Evolutionary conservation across 805 yeast genomes (phyloP).

Genomic region (Priceomyces medius): DNA sequence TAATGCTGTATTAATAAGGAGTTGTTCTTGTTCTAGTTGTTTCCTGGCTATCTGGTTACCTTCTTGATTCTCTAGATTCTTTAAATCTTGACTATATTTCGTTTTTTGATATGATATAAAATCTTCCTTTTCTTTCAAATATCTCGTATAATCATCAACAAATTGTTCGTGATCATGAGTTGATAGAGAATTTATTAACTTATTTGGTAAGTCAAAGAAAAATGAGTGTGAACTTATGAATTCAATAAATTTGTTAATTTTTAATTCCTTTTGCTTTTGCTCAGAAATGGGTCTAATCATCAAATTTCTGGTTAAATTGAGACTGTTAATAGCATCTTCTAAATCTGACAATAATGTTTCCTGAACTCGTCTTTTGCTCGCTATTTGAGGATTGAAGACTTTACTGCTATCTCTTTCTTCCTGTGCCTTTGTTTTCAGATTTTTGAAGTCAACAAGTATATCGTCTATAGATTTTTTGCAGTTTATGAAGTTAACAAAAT

Average conservation of each 20-base stretch:
- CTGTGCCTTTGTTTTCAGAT: slow-evolving; percentile 34
- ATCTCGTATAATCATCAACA: slow-evolving; percentile 34
- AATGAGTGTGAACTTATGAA: slow-evolving; percentile 30
- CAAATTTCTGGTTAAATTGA: slow-evolving; percentile 35
- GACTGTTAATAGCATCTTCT: slow-evolving; percentile 39
- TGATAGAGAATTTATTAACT: slow-evolving; percentile 25
- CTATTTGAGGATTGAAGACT: slow-evolving; percentile 36
- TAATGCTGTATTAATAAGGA: slow-evolving; percentile 27
- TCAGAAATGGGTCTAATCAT: slow-evolving; percentile 44
- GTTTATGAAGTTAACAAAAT: slow-evolving; percentile 34
- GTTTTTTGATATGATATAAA: slow-evolving; percentile 11
- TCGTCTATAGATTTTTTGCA: slow-evolving; percentile 41
- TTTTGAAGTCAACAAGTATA: slow-evolving; percentile 32
- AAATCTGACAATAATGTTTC: slow-evolving; percentile 32
- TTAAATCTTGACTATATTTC: slow-evolving; percentile 10
- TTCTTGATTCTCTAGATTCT: slow-evolving; percentile 12
- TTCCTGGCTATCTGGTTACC: slow-evolving; percentile 12
- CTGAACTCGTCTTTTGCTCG: slow-evolving; percentile 12
- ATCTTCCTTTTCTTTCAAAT: slow-evolving; percentile 23
- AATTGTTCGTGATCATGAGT: slow-evolving; percentile 34
- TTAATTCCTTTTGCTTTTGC: slow-evolving; percentile 33
- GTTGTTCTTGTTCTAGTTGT: slow-evolving; percentile 23
- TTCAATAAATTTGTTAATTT: slow-evolving; percentile 33
- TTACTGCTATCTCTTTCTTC: slow-evolving; percentile 31
- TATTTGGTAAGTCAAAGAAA: slow-evolving; percentile 38